phyloP scores from a whole-genome alignment of 1,284 basidiomycete species.

The Trametes sp. region DNA sequence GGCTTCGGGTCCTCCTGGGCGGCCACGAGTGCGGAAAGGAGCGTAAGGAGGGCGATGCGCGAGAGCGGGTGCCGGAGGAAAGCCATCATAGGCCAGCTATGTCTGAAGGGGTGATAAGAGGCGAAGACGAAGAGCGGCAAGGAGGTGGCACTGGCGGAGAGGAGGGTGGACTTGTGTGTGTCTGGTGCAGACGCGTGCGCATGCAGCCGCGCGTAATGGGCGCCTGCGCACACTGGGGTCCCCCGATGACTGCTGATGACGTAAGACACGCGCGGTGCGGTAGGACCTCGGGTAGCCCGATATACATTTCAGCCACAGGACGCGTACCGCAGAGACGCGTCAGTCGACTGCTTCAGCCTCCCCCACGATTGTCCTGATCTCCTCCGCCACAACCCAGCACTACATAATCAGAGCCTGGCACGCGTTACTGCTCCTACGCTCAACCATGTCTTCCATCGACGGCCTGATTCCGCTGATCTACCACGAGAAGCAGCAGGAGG shows the following conservation, averaged over 20 bases:
- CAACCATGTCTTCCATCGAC: constrained; percentile 64
- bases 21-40: constrained; percentile 42
- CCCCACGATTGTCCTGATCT: constrained; percentile 20
- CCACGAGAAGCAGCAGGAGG: constrained; percentile 77
- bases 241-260: constrained; percentile 34
- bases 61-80: constrained; percentile 33
- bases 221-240: constrained; percentile 18
- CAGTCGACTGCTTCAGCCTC: constrained; percentile 22
- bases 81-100: constrained; percentile 35
- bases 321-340: constrained; percentile 41
- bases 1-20: constrained; percentile 47
- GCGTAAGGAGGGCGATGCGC: constrained; percentile 45
- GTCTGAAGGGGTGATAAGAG: not conserved
- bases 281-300: constrained; percentile 31
- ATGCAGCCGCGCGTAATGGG: not conserved
- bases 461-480: constrained; percentile 66
- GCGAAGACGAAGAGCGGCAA: not conserved
- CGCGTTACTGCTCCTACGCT: not conserved
- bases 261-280: constrained; percentile 46
- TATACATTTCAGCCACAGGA: constrained; percentile 18
- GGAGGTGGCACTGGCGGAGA: not conserved
- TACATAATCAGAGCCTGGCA: not conserved
- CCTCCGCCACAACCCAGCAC: constrained; percentile 9
- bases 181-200: constrained; percentile 1
- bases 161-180: no score